phyloP scores from a whole-genome alignment of 2,329 filamentous ascomycete species.

The Penicillium sclerotigenum region DNA sequence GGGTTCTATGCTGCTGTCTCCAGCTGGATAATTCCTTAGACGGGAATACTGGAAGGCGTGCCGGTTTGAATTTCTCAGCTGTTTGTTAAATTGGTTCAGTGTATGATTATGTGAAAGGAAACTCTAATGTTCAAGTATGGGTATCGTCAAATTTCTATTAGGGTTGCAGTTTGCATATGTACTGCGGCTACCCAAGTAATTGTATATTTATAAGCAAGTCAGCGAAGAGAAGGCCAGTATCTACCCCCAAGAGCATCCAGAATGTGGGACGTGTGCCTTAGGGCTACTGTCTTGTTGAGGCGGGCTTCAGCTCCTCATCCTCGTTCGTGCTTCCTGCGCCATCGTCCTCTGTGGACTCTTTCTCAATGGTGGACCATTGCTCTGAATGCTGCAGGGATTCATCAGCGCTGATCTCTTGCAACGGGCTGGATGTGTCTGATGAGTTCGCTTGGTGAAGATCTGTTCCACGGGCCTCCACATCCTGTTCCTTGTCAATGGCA shows the following conservation, averaged over 20 bases:
- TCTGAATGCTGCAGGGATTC: constrained; percentile 37
- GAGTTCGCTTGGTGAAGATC: constrained; percentile 6
- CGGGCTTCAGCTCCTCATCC: background rate
- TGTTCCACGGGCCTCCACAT: constrained; percentile 9
- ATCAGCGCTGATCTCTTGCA: constrained; percentile 31
- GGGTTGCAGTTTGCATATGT: background rate
- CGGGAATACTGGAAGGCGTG: background rate
- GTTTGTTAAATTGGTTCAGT: background rate
- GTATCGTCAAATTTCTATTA: constrained; percentile 15
- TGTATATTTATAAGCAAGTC: constrained; percentile 7
- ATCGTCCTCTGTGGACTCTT: constrained; percentile 22
- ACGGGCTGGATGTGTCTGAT: constrained; percentile 19
- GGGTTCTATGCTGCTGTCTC: constrained; percentile 21
- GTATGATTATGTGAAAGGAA: background rate
- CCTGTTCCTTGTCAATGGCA: constrained; percentile 30
- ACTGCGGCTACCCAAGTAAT: background rate
- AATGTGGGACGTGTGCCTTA: background rate
- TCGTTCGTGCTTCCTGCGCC: background rate
- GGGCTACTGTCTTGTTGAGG: background rate
- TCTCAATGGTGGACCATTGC: constrained; percentile 38
- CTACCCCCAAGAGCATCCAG: background rate
- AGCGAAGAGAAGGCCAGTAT: background rate
- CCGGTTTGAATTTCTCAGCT: background rate
- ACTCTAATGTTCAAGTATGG: constrained; percentile 1
- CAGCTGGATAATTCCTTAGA: constrained; percentile 4